phyloP scores from a whole-genome alignment of 106 monocot species.

The Agapanthus africanus region DNA sequence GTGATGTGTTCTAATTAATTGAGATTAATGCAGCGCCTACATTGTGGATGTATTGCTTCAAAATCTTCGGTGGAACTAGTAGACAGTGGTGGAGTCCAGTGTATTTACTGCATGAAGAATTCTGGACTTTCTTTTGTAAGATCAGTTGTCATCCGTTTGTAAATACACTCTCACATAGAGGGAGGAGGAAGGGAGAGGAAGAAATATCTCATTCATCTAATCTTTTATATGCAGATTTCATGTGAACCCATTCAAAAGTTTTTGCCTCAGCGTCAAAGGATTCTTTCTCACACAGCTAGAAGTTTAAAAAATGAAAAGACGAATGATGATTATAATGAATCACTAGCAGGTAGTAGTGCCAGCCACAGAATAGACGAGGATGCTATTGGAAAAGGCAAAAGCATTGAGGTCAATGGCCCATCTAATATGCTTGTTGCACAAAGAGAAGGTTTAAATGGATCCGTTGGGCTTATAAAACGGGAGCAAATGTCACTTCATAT shows the following conservation, averaged over 20 bases:
- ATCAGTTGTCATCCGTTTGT: slow-evolving; percentile 6
- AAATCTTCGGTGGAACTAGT: slow-evolving; percentile 66
- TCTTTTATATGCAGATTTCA: slow-evolving; percentile 21
- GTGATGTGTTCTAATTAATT: neutral
- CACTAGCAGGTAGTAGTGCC: slow-evolving; percentile 9
- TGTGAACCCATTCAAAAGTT: slow-evolving; percentile 24
- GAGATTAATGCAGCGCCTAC: slow-evolving; percentile 51
- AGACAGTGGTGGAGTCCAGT: slow-evolving; percentile 85
- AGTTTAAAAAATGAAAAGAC: slow-evolving; percentile 24
- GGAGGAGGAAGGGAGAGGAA: neutral
- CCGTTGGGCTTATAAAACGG: slow-evolving; percentile 30
- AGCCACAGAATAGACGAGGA: slow-evolving; percentile 21
- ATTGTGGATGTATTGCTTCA: slow-evolving; percentile 95
- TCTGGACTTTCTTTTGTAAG: slow-evolving; percentile 58
- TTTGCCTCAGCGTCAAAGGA: slow-evolving; percentile 24
- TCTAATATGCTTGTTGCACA: slow-evolving; percentile 22
- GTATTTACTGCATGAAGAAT: slow-evolving; percentile 63
- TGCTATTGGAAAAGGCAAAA: slow-evolving; percentile 15
- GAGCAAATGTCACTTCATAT: slow-evolving; percentile 31
- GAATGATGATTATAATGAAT: slow-evolving; percentile 17
- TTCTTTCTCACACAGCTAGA: slow-evolving; percentile 25
- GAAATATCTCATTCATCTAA: slow-evolving; percentile 8
- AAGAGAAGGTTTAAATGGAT: slow-evolving; percentile 31
- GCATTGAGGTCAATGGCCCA: slow-evolving; percentile 23
- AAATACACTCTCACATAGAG: neutral